These are phyloP conservation scores for Alternaria sp. DNA, from an alignment of 2,329 filamentous ascomycete species.

Conservation along the genomic window DNA sequence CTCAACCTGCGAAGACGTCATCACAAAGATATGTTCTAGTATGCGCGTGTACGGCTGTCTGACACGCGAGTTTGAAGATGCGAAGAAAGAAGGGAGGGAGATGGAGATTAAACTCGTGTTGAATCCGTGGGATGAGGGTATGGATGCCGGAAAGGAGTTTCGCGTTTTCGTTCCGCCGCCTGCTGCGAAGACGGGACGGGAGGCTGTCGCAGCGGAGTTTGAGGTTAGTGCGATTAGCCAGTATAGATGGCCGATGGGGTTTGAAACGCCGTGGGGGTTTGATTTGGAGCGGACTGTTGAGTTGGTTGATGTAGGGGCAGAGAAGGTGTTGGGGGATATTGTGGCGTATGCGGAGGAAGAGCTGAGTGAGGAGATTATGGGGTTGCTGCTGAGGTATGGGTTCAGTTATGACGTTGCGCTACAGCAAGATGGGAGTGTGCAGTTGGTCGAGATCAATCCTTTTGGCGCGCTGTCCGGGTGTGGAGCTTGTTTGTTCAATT, in stretches of 20 bases:
- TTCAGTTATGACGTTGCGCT: conserved; percentile 55
- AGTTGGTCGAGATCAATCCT: conserved; percentile 55
- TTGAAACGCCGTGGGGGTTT: neutral
- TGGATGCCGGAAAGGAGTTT: conserved; percentile 50
- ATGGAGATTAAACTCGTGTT: conserved; percentile 46
- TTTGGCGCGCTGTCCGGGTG: conserved; percentile 55
- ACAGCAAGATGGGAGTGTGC: conserved; percentile 31
- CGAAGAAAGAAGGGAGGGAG: conserved; percentile 16
- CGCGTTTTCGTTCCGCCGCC: conserved; percentile 53
- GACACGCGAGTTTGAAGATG: conserved; percentile 16
- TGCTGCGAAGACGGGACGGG: conserved; percentile 1
- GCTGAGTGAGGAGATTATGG: conserved; percentile 7
- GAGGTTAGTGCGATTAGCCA: conserved; percentile 16
- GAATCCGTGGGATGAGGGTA: conserved; percentile 51
- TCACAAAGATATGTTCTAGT: conserved; percentile 49
- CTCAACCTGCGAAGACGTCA: conserved; percentile 2
- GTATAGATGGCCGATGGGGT: conserved; percentile 16
- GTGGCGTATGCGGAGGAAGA: neutral
- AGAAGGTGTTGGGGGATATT: conserved; percentile 1
- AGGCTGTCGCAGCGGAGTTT: neutral
- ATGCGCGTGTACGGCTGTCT: conserved; percentile 47
- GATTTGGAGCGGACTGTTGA: neutral
- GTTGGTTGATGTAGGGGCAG: neutral
- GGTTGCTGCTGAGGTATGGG: conserved; percentile 47
- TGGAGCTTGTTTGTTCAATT: conserved; percentile 57